phyloP scores from a whole-genome alignment of 345 rosid species.

The Eucalyptus sp. region DNA sequence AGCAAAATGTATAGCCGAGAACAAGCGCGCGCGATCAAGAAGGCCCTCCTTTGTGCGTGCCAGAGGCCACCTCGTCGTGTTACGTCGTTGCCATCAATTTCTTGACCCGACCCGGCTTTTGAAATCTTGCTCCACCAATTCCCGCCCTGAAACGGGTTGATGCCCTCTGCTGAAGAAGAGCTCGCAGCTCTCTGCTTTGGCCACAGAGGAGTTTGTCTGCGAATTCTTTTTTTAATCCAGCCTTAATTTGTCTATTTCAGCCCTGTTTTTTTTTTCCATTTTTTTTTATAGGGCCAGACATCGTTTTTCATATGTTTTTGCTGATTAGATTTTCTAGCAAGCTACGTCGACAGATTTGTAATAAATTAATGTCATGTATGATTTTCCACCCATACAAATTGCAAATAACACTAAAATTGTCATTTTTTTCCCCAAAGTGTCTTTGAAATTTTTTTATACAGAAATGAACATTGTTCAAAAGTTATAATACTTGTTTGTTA shows the following conservation, averaged over 20 bases:
- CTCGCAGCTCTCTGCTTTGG: neutral
- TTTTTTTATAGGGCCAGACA: neutral
- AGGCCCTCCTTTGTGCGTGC: neutral
- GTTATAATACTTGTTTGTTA: too few species aligned
- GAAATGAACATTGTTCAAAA: too few species aligned
- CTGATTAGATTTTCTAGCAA: neutral
- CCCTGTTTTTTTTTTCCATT: neutral
- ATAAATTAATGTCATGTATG: rapidly evolving
- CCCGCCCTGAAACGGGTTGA: neutral
- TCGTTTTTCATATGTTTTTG: neutral
- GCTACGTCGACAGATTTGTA: neutral
- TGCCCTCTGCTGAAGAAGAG: neutral
- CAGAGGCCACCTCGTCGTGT: neutral
- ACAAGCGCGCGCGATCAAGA: neutral
- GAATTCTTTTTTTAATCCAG: neutral
- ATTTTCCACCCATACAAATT: neutral
- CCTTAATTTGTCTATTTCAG: neutral
- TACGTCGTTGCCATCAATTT: neutral
- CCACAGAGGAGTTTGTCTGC: neutral
- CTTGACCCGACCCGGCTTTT: neutral
- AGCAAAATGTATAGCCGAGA: neutral
- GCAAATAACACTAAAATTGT: neutral
- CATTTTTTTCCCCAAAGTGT: neutral
- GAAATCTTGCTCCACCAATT: neutral
- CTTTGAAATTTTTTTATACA: neutral